A percentile compares a stretch with the other conserved stretches of the same genome.
Evolutionary conservation across 2,329 filamentous ascomycete species (phyloP).

Genomic region (Didymellaceae sp.): DNA sequence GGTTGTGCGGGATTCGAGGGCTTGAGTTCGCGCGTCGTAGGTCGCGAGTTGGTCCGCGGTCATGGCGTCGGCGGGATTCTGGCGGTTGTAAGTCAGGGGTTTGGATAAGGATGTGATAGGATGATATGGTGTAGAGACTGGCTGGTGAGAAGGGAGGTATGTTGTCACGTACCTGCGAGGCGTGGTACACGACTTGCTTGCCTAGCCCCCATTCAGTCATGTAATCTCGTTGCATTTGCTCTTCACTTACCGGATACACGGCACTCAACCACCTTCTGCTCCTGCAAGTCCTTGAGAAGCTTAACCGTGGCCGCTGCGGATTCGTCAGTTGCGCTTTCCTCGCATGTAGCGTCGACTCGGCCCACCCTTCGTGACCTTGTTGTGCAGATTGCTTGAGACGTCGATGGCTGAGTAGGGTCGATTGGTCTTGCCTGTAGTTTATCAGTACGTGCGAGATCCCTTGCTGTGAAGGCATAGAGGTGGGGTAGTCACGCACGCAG

Average conservation of each 20-base stretch:
- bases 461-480: neutral
- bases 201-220: slow-evolving; percentile 48
- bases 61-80: slow-evolving; percentile 59
- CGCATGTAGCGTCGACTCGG: neutral
- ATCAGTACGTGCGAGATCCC: slow-evolving; percentile 7
- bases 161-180: slow-evolving; percentile 50
- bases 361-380: slow-evolving; percentile 63
- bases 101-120: neutral
- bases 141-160: neutral
- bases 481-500: slow-evolving; percentile 51
- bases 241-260: slow-evolving; percentile 57
- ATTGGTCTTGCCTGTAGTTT: slow-evolving; percentile 55
- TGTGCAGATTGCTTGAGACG: slow-evolving; percentile 66
- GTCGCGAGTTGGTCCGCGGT: slow-evolving; percentile 57
- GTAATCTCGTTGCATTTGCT: neutral
- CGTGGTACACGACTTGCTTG: slow-evolving; percentile 69
- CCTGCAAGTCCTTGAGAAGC: slow-evolving; percentile 67
- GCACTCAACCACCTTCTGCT: slow-evolving; percentile 65
- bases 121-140: too few relatives aligned
- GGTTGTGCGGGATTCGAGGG: slow-evolving; percentile 55
- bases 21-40: slow-evolving; percentile 57
- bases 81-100: slow-evolving; percentile 7
- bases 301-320: slow-evolving; percentile 63
- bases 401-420: slow-evolving; percentile 65
- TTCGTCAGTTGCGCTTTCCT: slow-evolving; percentile 19